Evolutionary conservation across 2,329 filamentous ascomycete genomes (phyloP).

Genomic region (Ceratocystis ficicola): DNA sequence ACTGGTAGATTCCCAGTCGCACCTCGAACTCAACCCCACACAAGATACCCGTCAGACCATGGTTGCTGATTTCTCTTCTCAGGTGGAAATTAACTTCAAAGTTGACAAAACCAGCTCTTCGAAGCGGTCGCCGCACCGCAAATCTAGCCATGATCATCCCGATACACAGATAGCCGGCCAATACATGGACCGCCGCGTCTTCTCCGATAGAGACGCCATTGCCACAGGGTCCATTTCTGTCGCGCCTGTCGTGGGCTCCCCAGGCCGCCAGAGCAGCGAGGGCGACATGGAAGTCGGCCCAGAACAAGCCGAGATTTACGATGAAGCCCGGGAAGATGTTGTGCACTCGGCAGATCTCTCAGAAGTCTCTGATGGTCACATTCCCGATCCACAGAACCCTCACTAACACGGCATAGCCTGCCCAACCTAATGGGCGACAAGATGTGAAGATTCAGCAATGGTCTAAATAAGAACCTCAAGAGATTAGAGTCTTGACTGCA

Average conservation of each 20-base stretch:
- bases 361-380: background rate
- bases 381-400: background rate
- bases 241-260: background rate
- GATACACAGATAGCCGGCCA: background rate
- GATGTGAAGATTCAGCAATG: background rate
- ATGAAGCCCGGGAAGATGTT: background rate
- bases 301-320: background rate
- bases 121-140: background rate
- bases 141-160: background rate
- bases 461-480: background rate
- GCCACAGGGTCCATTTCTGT: background rate
- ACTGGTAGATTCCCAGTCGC: background rate
- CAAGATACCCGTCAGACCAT: background rate
- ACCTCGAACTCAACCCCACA: background rate
- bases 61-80: slow-evolving; percentile 8
- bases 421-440: too few species aligned
- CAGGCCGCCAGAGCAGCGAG: background rate
- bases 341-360: slow-evolving; percentile 5
- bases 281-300: background rate
- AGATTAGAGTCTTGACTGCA: background rate
- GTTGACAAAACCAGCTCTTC: background rate
- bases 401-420: background rate
- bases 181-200: background rate
- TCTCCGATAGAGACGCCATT: background rate
- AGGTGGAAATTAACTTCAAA: slow-evolving; percentile 8